These are phyloP conservation scores for Emergomyces orientalis DNA, from an alignment of 2,329 filamentous ascomycete genomes.

Conservation along the genomic window DNA sequence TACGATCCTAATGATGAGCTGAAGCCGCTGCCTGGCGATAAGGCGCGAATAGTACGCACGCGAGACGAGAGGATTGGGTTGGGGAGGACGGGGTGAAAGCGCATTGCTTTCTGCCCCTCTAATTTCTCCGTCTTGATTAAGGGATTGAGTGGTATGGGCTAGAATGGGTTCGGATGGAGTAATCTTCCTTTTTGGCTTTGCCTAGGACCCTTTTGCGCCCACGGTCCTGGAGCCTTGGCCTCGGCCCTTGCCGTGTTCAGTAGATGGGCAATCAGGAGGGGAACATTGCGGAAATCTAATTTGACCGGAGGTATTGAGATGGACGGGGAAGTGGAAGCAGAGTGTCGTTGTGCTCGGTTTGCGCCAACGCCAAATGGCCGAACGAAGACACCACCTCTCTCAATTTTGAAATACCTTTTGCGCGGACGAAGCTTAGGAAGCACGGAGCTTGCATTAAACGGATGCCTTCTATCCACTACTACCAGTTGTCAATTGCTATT, in stretches of 20 bases:
- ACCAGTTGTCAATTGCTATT: not conserved
- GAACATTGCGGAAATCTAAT: not conserved
- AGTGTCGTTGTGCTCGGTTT: not conserved
- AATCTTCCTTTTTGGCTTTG: not conserved
- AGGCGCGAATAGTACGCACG: slow-evolving; percentile 39
- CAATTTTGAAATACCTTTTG: not conserved
- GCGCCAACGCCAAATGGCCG: not conserved
- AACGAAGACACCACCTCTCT: too few relatives aligned
- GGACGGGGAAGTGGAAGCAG: not conserved
- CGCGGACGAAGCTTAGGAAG: not conserved
- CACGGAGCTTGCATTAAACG: not conserved
- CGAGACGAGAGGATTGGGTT: slow-evolving; percentile 39
- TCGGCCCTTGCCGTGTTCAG: not conserved
- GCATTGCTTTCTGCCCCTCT: not conserved
- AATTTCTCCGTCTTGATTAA: not conserved
- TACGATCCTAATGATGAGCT: slow-evolving; percentile 43
- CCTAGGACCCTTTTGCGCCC: not conserved
- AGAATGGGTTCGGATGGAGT: not conserved
- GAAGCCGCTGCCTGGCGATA: slow-evolving; percentile 42
- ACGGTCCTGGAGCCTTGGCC: not conserved
- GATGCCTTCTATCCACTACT: not conserved
- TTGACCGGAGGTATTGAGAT: not conserved
- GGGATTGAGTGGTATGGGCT: not conserved
- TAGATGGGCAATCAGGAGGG: not conserved
- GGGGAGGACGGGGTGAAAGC: slow-evolving; percentile 11